Evolutionary conservation across 345 rosid genomes (phyloP).

Genomic region (Clausena lansium): DNA sequence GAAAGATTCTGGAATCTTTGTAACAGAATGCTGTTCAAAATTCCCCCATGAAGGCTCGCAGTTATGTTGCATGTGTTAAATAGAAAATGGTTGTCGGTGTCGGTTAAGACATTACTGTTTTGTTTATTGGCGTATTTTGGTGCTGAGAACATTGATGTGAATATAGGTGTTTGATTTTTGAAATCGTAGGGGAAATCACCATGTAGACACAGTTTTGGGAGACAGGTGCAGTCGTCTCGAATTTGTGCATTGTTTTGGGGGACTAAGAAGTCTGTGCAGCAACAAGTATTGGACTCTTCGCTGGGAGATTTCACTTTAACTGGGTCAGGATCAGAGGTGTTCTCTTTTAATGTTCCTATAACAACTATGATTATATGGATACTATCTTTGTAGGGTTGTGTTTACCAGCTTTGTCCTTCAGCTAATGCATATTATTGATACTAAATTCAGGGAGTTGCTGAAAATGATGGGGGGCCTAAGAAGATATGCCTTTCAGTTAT

Average conservation of each 20-base stretch:
- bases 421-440: constrained; percentile 13
- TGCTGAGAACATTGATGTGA: neutral
- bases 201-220: constrained; percentile 20
- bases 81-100: neutral
- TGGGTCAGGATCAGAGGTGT: constrained; percentile 56
- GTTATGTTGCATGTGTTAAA: neutral
- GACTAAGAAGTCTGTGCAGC: constrained; percentile 52
- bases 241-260: constrained; percentile 76
- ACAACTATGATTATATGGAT: constrained; percentile 1
- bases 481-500: constrained; percentile 56
- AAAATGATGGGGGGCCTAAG: constrained; percentile 22
- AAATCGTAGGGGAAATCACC: constrained; percentile 43
- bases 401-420: neutral
- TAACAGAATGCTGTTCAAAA: neutral
- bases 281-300: constrained; percentile 44
- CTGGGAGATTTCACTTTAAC: constrained; percentile 49
- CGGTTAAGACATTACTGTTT: neutral
- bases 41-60: neutral
- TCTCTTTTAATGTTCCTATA: constrained; percentile 17
- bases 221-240: constrained; percentile 25
- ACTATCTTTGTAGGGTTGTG: neutral
- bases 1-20: neutral
- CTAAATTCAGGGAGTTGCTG: constrained; percentile 39
- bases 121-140: neutral
- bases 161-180: neutral